Evolutionary conservation across 208 protist species (phyloP).

Genomic region (Trypanosoma lewisi): DNA sequence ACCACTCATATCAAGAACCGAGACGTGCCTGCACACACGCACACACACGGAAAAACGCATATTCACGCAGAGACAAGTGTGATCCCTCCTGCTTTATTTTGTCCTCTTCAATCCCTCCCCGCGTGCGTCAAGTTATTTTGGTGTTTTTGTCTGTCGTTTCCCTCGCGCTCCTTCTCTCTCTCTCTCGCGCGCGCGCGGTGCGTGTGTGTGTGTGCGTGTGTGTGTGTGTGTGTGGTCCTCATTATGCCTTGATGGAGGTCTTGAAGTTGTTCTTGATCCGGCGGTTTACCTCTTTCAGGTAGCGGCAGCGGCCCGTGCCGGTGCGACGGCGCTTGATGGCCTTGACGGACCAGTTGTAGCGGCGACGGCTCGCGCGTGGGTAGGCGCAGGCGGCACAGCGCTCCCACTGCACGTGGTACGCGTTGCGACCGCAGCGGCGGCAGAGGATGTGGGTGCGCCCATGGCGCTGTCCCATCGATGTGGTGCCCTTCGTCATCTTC

Average conservation of each 20-base stretch:
- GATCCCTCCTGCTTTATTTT: too few species aligned
- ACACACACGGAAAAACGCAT: not conserved
- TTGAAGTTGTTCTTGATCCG: constrained; percentile 98
- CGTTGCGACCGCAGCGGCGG: constrained; percentile 95
- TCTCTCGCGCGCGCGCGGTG: not conserved
- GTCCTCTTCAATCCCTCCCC: too few species aligned
- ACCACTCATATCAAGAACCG: not conserved
- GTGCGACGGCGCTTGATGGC: constrained; percentile 97
- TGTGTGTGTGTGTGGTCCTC: constrained; percentile 1
- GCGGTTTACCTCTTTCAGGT: constrained; percentile 96
- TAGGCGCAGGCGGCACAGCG: constrained; percentile 98
- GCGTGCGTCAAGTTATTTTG: too few species aligned
- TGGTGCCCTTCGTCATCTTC: constrained; percentile 89
- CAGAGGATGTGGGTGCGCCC: constrained; percentile 97
- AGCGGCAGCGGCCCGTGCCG: constrained; percentile 97
- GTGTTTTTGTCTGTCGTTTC: too few species aligned
- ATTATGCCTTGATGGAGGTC: constrained; percentile 74
- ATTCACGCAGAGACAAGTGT: too few species aligned
- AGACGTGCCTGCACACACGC: not conserved
- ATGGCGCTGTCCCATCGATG: constrained; percentile 88
- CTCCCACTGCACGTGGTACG: constrained; percentile 98
- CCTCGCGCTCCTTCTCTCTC: not conserved
- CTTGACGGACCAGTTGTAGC: constrained; percentile 98
- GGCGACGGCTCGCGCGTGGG: constrained; percentile 94
- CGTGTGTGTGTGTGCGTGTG: not conserved